Evolutionary conservation across 768 basidiomycete species (phyloP).

Genomic region (Polyporus arcularius): DNA sequence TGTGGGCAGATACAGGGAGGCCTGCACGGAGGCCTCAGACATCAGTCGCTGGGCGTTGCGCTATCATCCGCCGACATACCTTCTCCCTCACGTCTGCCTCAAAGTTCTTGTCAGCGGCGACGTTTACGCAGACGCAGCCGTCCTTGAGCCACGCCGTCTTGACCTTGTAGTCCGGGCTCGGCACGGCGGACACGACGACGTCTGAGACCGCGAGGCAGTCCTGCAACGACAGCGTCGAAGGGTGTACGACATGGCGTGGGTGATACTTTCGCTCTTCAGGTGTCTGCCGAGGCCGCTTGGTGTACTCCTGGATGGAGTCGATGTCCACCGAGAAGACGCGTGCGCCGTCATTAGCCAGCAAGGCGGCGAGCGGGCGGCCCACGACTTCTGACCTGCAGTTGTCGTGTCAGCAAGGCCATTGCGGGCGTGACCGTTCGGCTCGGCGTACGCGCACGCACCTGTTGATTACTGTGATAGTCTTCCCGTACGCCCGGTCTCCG

Average conservation of each 20-base stretch:
- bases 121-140: constrained; percentile 91
- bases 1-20: constrained; percentile 90
- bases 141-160: constrained; percentile 89
- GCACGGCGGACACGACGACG: constrained; percentile 94
- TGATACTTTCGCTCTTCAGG: constrained; percentile 62
- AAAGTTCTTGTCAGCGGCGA: constrained; percentile 96
- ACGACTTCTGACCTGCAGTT: constrained; percentile 89
- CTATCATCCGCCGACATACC: constrained; percentile 47
- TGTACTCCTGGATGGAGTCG: constrained; percentile 96
- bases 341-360: constrained; percentile 95
- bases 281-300: constrained; percentile 71
- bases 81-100: constrained; percentile 91
- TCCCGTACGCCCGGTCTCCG: constrained; percentile 93
- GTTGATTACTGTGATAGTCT: constrained; percentile 93
- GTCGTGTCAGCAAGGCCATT: background rate
- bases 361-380: constrained; percentile 92
- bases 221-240: constrained; percentile 65
- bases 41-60: background rate
- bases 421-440: background rate
- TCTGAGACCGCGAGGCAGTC: constrained; percentile 86
- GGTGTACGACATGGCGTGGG: constrained; percentile 81
- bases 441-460: constrained; percentile 47
- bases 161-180: constrained; percentile 81
- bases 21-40: constrained; percentile 45
- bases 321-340: constrained; percentile 95